Evolutionary conservation across 2,329 filamentous ascomycete genomes (phyloP), one percentile per base, ranked within the genome.

Genomic region (Exophiala lecanii-corni): DNA sequence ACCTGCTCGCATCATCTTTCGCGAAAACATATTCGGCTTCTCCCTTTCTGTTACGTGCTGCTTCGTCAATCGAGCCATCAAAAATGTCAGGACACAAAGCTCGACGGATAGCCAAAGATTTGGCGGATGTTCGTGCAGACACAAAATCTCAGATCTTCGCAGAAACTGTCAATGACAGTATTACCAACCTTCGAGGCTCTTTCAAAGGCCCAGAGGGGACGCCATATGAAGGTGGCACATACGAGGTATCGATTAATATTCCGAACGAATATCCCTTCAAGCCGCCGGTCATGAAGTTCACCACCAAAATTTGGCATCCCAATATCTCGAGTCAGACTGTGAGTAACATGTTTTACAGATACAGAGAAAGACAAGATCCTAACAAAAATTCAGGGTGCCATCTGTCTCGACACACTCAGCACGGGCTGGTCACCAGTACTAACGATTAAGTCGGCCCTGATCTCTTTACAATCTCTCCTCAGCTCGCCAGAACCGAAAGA

Each of bases 321-420:
- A 98, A 98, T 61, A 80, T 98, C 68, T 94, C 86, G 74, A 91
- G 85, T 59, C 85, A 92, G 62, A 96, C 89, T 30, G 89, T 94
- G 69, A 60, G 82, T 73, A 13, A 4, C 31, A 6, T 13, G 5
- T 16, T 6, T 9, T 13, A 10, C 16, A 4, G 12, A 19, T 35
- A 12, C 10, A 4, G 4, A 7, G 9, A 12, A n/a, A 28, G 17
- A 31, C 21, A 25, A n/a, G 28, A 34, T 34, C 30, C 38, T 39
- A 3, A 53, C 49, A 37, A 20, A 21, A 34, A 30, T 45, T 9
- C 50, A 97, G 88, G 92, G 92, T 43, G 91, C 89, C 18, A 98
- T 98, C 63, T 98, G 92, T 61, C 81, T 98, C 41, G 92, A 98
- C 62, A 97, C 89, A 0, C 77, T 98, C 12, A 83, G 85, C 7